Base-by-base conservation (phyloP, 108 stramenopile genomes). In the Pseudonitzschia pungens region DNA sequence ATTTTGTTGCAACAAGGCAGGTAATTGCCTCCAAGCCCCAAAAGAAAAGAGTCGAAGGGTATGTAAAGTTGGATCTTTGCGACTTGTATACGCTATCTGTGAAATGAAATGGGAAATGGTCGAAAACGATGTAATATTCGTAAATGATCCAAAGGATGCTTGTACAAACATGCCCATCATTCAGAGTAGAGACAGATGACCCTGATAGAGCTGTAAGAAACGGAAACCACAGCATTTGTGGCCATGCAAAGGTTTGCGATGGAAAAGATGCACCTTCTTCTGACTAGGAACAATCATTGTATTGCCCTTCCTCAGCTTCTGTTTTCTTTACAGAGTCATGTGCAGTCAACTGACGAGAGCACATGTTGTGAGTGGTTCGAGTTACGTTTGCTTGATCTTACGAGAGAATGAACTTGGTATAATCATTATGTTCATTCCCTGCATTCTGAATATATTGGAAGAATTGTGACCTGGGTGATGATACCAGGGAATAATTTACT, bases 31-130 rank as follows among this genome's bases (percentile, higher is more conserved):
- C 52, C 9, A 53, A 53, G 18, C 52, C 52, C 52, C 52, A 53
- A 53, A 53, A 53, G 52, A 53, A 53, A 53, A 53, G 9, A 5
- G 64, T 65, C 2, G 64, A 65, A 2, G 40, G 22, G 16, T 65
- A 36, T 11, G 33, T 65, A 36, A 65, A 65, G 64, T 65, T 65
- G 33, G 40, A 65, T 65, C 16, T 33, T 36, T 31, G 64, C 4
- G 64, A 65, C 16, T 65, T 65, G 64, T 65, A 65, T 2, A 65
- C 64, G 15, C n/a, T 40, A 18, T 65, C 11, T 40, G 64, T 65
- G 64, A 65, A 65, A n/a, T 40, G 64, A 65, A 65, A 65, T 12
- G 64, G 64, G 2, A 65, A 9, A 33, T 65, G 64, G 22, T 65
- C 64, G 22, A 65, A 65, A 4, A 53, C 18, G 4, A 53, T 45